Conservation (phyloP, 2,329 filamentous ascomycete species). For the Talaromyces albobiverticillius region DNA sequence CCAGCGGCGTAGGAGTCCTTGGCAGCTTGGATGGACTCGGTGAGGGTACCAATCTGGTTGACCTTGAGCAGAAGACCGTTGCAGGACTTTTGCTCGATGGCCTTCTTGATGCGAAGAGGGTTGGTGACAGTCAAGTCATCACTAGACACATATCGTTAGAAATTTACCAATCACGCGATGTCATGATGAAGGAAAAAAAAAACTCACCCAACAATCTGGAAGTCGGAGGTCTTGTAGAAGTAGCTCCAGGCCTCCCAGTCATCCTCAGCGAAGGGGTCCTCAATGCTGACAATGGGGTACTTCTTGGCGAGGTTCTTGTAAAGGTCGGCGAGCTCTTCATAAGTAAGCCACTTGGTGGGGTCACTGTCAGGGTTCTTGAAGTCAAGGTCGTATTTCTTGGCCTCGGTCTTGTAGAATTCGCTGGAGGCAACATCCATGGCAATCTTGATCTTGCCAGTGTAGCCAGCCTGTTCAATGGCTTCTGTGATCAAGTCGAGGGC, state of each 20-base stretch:
- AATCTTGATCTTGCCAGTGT: conserved; percentile 94
- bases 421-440: conserved; percentile 99
- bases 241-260: conserved; percentile 99
- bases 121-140: conserved; percentile 99
- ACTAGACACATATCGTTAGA: conserved; percentile 36
- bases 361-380: conserved; percentile 99
- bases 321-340: conserved; percentile 90
- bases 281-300: conserved; percentile 98
- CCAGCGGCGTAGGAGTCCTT: conserved; percentile 95
- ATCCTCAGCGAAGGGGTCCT: conserved; percentile 99
- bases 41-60: conserved; percentile 99
- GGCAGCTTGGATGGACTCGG: conserved; percentile 97
- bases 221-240: conserved; percentile 98
- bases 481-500: conserved; percentile 94
- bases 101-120: conserved; percentile 98
- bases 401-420: conserved; percentile 98
- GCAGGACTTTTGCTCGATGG: conserved; percentile 97
- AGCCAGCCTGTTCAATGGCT: conserved; percentile 90
- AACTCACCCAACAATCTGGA: conserved; percentile 82
- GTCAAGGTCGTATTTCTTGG: conserved; percentile 99
- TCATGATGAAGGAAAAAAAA: not conserved
- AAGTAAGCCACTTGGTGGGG: conserved; percentile 95
- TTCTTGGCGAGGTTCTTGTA: conserved; percentile 87
- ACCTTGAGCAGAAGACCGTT: conserved; percentile 98
- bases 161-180: too few relatives aligned